Evolutionary conservation across 129 eudicot genomes (phyloP).

Genomic region (Gnaphalium uliginosum): DNA sequence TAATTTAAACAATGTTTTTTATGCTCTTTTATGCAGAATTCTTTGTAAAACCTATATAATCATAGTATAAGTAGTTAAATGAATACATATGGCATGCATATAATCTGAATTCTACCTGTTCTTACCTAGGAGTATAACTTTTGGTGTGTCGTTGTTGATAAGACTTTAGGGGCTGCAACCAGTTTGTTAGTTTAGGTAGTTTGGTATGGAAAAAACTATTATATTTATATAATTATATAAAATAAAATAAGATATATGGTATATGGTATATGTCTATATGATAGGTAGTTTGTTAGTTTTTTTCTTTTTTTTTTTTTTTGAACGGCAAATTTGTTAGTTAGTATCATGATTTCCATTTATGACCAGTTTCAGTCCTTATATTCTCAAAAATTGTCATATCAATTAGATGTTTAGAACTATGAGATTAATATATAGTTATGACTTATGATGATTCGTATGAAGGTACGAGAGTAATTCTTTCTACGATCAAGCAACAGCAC

Average conservation of each 20-base stretch:
- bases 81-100: no score
- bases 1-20: not conserved
- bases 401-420: not conserved
- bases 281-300: no score
- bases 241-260: not conserved
- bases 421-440: not conserved
- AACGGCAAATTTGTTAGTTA: no score
- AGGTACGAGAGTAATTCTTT: slow-evolving; percentile 76
- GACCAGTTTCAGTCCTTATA: not conserved
- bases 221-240: no score
- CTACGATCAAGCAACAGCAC: slow-evolving; percentile 53
- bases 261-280: no score
- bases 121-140: no score
- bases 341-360: slow-evolving; percentile 7
- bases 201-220: slow-evolving; percentile 2
- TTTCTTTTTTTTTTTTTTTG: no score
- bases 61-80: no score
- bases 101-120: no score
- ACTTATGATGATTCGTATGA: not conserved
- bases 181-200: not conserved
- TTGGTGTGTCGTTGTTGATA: not conserved
- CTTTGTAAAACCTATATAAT: not conserved
- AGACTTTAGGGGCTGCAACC: slow-evolving; percentile 8
- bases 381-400: not conserved
- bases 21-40: not conserved